Evolutionary conservation across 225 moss, liverwort and hornwort genomes (phyloP).

Genomic region (Pseudoscleropodium purum): DNA sequence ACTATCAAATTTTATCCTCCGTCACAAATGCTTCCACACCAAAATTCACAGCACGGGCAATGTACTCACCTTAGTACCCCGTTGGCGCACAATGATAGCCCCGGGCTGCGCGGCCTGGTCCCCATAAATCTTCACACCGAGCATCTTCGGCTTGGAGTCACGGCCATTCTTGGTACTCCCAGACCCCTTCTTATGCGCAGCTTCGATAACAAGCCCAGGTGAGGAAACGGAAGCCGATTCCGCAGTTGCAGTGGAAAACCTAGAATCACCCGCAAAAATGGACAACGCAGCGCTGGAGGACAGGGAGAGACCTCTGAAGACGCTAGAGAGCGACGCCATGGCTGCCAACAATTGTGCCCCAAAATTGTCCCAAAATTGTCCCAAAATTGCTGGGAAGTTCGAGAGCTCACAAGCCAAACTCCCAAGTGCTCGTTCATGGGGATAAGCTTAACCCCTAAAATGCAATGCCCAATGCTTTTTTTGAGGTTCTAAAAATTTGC

Average conservation of each 20-base stretch:
- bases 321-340: constrained; percentile 41
- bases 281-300: constrained; percentile 26
- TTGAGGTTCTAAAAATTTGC: no score
- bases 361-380: neutral
- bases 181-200: constrained; percentile 84
- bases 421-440: neutral
- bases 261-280: constrained; percentile 26
- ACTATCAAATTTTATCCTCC: constrained; percentile 29
- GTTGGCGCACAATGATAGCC: constrained; percentile 78
- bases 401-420: neutral
- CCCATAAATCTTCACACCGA: constrained; percentile 88
- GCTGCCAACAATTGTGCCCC: neutral
- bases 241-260: neutral
- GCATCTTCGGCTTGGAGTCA: constrained; percentile 84
- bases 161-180: constrained; percentile 97
- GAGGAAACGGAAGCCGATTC: neutral
- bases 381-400: neutral
- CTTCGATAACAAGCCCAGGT: constrained; percentile 49
- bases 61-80: constrained; percentile 64
- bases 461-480: no score
- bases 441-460: neutral
- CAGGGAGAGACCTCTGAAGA: constrained; percentile 44
- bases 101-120: constrained; percentile 89
- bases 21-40: neutral
- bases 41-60: constrained; percentile 1